phyloP scores from a whole-genome alignment of 2,329 filamentous ascomycete genomes.

The Pestalotiopsis sp. region DNA sequence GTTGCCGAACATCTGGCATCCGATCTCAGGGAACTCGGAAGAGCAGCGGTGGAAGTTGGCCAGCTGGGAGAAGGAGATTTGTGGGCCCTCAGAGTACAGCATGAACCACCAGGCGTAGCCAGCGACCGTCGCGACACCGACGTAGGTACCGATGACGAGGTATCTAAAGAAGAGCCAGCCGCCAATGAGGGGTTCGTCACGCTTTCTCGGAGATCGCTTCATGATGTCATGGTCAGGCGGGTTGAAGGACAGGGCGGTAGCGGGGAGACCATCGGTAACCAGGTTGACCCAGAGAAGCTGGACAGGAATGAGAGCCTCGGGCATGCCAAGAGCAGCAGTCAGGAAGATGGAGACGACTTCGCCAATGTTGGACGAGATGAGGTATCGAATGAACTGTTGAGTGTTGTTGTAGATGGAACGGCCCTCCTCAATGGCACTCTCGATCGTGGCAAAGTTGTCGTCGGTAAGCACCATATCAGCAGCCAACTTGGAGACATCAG shows the following conservation, averaged over 20 bases:
- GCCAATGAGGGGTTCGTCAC: slow-evolving; percentile 88
- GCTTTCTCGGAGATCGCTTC: slow-evolving; percentile 87
- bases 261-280: slow-evolving; percentile 94
- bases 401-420: slow-evolving; percentile 99
- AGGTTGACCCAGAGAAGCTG: slow-evolving; percentile 99
- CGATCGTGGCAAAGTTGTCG: slow-evolving; percentile 98
- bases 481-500: slow-evolving; percentile 93
- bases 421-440: slow-evolving; percentile 93
- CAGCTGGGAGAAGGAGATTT: slow-evolving; percentile 89
- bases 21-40: slow-evolving; percentile 81
- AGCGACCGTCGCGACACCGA: slow-evolving; percentile 90
- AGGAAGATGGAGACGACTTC: slow-evolving; percentile 99
- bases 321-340: slow-evolving; percentile 94
- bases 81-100: slow-evolving; percentile 87
- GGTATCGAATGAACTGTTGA: slow-evolving; percentile 98
- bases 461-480: slow-evolving; percentile 98
- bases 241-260: slow-evolving; percentile 96
- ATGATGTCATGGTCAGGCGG: slow-evolving; percentile 98
- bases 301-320: slow-evolving; percentile 93
- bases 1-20: slow-evolving; percentile 89
- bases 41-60: slow-evolving; percentile 94
- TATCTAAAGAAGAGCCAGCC: slow-evolving; percentile 98
- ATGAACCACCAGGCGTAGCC: slow-evolving; percentile 99
- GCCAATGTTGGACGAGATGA: slow-evolving; percentile 98
- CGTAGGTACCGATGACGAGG: slow-evolving; percentile 93